Evolutionary conservation across 352 stramenopile species (phyloP), one percentile per base, ranked within the genome.

Genomic region (Thalassiosira gravida): DNA sequence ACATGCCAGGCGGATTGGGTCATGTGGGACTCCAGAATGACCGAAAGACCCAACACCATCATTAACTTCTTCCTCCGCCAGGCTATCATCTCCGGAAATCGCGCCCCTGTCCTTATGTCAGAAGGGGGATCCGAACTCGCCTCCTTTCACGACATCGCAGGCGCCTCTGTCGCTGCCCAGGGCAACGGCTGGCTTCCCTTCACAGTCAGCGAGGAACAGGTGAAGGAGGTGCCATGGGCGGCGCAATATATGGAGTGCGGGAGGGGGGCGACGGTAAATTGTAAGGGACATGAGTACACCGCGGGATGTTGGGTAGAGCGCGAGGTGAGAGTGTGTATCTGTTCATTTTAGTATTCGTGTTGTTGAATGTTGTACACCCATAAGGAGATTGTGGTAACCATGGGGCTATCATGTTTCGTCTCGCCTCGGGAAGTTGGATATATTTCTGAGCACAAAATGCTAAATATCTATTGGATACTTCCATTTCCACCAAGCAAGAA

Each of bases 301-400:
- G 68, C 57, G 44, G 65, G 56, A 14, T 91, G 87, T 57, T 91
- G 87, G 87, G 70, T 81, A 16, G 70, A 77, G 24, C 37, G 81
- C 55, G 66, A 57, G 57, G 57, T 66, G 20, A 50, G 57, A 22
- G 30, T 35, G 14, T n/a, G n/a, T n/a, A n/a, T n/a, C n/a, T n/a
- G n/a, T n/a, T n/a, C n/a, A n/a, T n/a, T n/a, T n/a, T n/a, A n/a
- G n/a, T n/a, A n/a, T n/a, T n/a, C n/a, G n/a, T n/a, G n/a, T n/a
- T n/a, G n/a, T n/a, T n/a, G n/a, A n/a, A n/a, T n/a, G n/a, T n/a
- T n/a, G n/a, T n/a, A n/a, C n/a, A n/a, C n/a, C n/a, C n/a, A n/a
- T n/a, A n/a, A n/a, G n/a, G n/a, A n/a, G n/a, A n/a, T n/a, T n/a
- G n/a, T n/a, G n/a, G n/a, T n/a, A n/a, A n/a, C n/a, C n/a, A n/a